Evolutionary conservation across 495 filamentous ascomycete species (phyloP), one percentile per base, ranked within the genome.

Genomic region (Aspergillus panamensis): DNA sequence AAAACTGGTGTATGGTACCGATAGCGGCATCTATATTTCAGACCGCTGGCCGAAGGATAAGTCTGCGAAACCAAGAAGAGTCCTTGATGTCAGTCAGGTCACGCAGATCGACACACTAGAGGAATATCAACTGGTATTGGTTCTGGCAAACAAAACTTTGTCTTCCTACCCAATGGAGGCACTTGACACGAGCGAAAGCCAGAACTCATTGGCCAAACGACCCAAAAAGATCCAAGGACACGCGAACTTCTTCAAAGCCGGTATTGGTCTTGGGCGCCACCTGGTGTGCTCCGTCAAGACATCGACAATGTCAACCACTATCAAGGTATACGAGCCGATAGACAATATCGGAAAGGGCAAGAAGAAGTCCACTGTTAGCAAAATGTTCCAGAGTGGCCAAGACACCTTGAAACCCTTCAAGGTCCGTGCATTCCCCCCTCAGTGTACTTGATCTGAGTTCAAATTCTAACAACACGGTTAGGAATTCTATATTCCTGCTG

Each of bases 401-500:
- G 95, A 99, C 63, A 89, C 94, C 48, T 79, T 99, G 52, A 96
- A 91, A 68, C 90, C 92, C 14, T 97, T 94, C 81, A 97, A 97
- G 72, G 83, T 86, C 65, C 45, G 78, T 66, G 44, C 45, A 54
- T 17, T 10, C 6, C n/a, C 19, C 42, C 19, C 17, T 17, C 17
- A 3, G n/a, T 10, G 20, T 10, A 45, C 17, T 19, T 17, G 20
- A 25, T 5, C 42, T 9, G 12, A 8, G 9, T 32, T 53, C 50
- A 53, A 39, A 16, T n/a, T 57, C 32, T 48, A 30, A 54, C 43
- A 42, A 45, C 17, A 30, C 17, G 4, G 21, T 12, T 55, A 86
- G 82, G 95, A 99, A 78, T 97, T 96, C 67, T 97, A 97, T 73
- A 96, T 99, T 62, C 95, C 95, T 8, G 90, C 91, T 6, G 95